Conservation (phyloP, 768 basidiomycete genomes). For the Dioszegia aurantiaca region DNA sequence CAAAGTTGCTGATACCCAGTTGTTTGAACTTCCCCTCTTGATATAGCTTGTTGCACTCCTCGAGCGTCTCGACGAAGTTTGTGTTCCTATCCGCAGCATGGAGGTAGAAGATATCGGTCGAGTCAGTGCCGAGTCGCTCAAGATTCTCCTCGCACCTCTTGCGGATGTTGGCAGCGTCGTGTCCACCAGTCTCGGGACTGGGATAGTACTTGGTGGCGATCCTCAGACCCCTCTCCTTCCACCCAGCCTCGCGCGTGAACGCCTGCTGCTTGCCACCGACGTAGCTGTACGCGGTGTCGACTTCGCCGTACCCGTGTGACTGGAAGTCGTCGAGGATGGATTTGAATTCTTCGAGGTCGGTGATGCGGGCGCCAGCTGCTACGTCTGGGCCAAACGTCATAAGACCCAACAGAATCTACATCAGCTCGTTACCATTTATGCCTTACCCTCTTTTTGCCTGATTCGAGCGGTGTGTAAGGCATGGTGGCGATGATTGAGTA, state of each 20-base stretch:
- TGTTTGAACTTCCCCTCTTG: slow-evolving; percentile 60
- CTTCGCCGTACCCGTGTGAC: slow-evolving; percentile 61
- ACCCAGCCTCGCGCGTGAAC: slow-evolving; percentile 44
- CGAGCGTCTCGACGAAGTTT: slow-evolving; percentile 57
- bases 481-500: neutral
- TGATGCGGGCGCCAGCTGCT: slow-evolving; percentile 38
- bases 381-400: slow-evolving; percentile 41
- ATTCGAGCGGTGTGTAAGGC: slow-evolving; percentile 17
- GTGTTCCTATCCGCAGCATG: slow-evolving; percentile 56
- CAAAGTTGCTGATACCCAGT: slow-evolving; percentile 57
- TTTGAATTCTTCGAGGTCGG: slow-evolving; percentile 48
- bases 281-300: slow-evolving; percentile 51
- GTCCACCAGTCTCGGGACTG: slow-evolving; percentile 35
- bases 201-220: slow-evolving; percentile 66
- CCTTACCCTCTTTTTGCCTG: slow-evolving; percentile 22
- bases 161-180: slow-evolving; percentile 50
- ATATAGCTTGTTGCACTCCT: slow-evolving; percentile 57
- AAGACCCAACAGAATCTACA: slow-evolving; percentile 19
- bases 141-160: slow-evolving; percentile 51
- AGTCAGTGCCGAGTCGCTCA: slow-evolving; percentile 57
- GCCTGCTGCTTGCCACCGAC: slow-evolving; percentile 48
- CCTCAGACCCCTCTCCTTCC: slow-evolving; percentile 58
- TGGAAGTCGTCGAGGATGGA: slow-evolving; percentile 61
- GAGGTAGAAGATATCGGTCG: slow-evolving; percentile 58
- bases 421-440: neutral